Evolutionary conservation across 2,329 filamentous ascomycete genomes (phyloP).

Genomic region (Phaeosphaeriaceae sp.): DNA sequence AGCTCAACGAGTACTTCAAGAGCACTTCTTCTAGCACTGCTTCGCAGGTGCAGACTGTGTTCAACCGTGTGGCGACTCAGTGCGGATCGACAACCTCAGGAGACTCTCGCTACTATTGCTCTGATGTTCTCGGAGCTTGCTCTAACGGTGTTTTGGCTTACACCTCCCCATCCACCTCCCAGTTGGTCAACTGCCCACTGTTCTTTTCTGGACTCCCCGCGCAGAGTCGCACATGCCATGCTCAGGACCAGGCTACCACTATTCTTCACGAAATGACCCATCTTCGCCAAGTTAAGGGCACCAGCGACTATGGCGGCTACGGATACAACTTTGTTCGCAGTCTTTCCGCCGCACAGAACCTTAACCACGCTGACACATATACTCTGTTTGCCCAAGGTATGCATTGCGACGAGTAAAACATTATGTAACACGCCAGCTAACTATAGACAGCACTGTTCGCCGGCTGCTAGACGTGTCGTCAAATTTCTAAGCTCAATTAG

Average conservation of each 20-base stretch:
- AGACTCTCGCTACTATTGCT: constrained; percentile 63
- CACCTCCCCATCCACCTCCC: constrained; percentile 59
- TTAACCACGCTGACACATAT: constrained; percentile 70
- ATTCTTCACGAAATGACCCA: constrained; percentile 71
- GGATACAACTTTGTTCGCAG: constrained; percentile 59
- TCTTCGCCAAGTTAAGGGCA: constrained; percentile 62
- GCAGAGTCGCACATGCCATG: constrained; percentile 62
- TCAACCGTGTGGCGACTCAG: constrained; percentile 62
- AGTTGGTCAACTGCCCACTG: constrained; percentile 66
- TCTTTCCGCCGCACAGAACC: constrained; percentile 57
- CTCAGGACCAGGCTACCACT: constrained; percentile 68
- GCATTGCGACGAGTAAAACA: not conserved
- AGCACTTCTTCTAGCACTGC: constrained; percentile 55
- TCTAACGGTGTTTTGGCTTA: constrained; percentile 62
- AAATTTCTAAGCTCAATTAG: not conserved
- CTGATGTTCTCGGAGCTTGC: constrained; percentile 61
- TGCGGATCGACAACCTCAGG: constrained; percentile 60
- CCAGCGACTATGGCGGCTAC: constrained; percentile 61
- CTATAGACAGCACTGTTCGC: not conserved
- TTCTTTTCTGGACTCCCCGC: constrained; percentile 62
- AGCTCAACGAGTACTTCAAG: constrained; percentile 70
- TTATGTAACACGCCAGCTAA: not conserved
- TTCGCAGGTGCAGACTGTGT: constrained; percentile 58
- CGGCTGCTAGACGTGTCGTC: not conserved
- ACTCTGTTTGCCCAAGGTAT: constrained; percentile 38